Evolutionary conservation across 1,284 basidiomycete genomes (phyloP).

Genomic region (Bondarzewia mesenterica): DNA sequence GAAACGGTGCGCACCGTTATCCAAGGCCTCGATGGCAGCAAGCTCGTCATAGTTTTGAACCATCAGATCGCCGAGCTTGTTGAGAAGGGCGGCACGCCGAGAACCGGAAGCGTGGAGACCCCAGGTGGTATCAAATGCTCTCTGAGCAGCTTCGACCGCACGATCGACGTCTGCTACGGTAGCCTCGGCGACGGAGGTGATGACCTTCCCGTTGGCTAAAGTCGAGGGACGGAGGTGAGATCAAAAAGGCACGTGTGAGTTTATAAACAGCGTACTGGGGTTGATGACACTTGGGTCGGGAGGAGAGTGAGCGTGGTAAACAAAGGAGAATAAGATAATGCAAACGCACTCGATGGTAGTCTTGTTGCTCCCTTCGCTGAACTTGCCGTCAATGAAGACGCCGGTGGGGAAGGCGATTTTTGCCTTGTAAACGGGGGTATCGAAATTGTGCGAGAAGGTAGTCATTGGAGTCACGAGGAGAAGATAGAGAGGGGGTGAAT

Average conservation of each 20-base stretch:
- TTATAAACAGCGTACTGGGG: constrained; percentile 38
- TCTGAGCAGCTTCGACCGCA: constrained; percentile 72
- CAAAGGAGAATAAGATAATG: not conserved
- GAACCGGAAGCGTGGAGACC: constrained; percentile 58
- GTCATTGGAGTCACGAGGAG: constrained; percentile 7
- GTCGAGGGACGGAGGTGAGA: not conserved
- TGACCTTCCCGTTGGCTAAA: constrained; percentile 66
- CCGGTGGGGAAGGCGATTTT: constrained; percentile 64
- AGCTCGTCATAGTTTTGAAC: constrained; percentile 67
- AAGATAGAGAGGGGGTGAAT: not conserved
- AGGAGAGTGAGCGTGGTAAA: constrained; percentile 2
- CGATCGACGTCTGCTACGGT: constrained; percentile 64
- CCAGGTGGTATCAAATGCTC: constrained; percentile 72
- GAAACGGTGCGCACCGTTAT: constrained; percentile 31
- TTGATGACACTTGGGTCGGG: constrained; percentile 55
- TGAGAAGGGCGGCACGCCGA: constrained; percentile 55
- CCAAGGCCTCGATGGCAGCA: constrained; percentile 73
- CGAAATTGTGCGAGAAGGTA: constrained; percentile 50
- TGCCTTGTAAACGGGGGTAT: constrained; percentile 64
- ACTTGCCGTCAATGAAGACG: constrained; percentile 81
- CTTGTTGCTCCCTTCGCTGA: constrained; percentile 57
- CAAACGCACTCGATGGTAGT: constrained; percentile 59
- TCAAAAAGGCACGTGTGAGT: not conserved
- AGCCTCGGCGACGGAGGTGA: constrained; percentile 64
- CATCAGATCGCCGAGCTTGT: constrained; percentile 71